These are phyloP conservation scores for Wickerhamiella cacticola DNA, from an alignment of 805 yeast species.

Conservation along the genomic window DNA sequence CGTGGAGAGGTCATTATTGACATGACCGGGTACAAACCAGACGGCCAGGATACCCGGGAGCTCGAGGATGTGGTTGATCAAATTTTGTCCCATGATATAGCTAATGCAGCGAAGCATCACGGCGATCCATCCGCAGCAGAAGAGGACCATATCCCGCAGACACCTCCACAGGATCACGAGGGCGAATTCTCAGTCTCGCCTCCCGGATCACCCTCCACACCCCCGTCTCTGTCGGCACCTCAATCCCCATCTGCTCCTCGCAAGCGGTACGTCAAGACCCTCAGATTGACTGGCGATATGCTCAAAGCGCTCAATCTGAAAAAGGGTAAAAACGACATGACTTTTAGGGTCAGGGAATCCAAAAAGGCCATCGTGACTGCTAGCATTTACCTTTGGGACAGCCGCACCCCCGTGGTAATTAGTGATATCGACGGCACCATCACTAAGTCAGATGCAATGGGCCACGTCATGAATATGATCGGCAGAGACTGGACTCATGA, in stretches of 20 bases:
- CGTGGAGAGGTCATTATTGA: slow-evolving; percentile 86
- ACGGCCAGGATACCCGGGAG: slow-evolving; percentile 43
- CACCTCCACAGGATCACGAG: not conserved
- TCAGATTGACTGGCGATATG: slow-evolving; percentile 85
- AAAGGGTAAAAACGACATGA: slow-evolving; percentile 66
- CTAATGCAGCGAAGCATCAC: slow-evolving; percentile 18
- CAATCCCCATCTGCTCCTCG: slow-evolving; percentile 4
- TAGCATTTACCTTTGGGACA: slow-evolving; percentile 71
- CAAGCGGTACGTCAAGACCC: slow-evolving; percentile 59
- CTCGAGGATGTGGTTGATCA: slow-evolving; percentile 65
- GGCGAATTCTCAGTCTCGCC: not conserved
- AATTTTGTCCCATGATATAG: slow-evolving; percentile 62
- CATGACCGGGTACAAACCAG: slow-evolving; percentile 92
- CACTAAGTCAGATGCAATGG: slow-evolving; percentile 93
- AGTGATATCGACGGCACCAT: slow-evolving; percentile 98
- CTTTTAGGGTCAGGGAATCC: slow-evolving; percentile 73
- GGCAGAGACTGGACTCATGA: slow-evolving; percentile 98
- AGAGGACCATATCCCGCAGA: not conserved
- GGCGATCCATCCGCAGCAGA: not conserved
- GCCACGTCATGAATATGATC: slow-evolving; percentile 84
- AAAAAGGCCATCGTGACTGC: slow-evolving; percentile 57
- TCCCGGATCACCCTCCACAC: not conserved
- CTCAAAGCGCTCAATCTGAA: slow-evolving; percentile 58
- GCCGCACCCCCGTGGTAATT: slow-evolving; percentile 77
- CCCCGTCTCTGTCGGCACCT: slow-evolving; percentile 18